Conservation (phyloP, 768 basidiomycete genomes). For the Psilocybe cubensis region DNA sequence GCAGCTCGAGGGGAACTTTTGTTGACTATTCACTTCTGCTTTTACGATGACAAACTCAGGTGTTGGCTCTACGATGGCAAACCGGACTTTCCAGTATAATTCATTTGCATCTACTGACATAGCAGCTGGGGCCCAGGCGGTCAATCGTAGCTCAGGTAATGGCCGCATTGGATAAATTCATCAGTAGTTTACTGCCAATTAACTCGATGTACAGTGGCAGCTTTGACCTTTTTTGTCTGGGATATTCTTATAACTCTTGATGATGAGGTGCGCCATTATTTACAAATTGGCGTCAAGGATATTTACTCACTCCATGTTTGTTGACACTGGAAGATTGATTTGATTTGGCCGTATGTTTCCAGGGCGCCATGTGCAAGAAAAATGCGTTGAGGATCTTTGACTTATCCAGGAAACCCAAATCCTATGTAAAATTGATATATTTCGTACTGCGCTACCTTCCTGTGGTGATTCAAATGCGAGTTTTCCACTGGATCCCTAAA, state of each 20-base stretch:
- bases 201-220: conserved; percentile 29
- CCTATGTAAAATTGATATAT: conserved; percentile 36
- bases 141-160: conserved; percentile 34
- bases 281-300: background rate
- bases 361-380: background rate
- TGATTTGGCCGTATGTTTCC: conserved; percentile 44
- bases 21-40: too few species aligned
- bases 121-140: conserved; percentile 28
- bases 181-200: background rate
- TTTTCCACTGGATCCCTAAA: background rate
- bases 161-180: background rate
- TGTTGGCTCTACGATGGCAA: background rate
- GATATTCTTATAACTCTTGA: conserved; percentile 43
- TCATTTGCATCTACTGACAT: conserved; percentile 20
- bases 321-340: conserved; percentile 27
- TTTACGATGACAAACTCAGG: too few species aligned
- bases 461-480: conserved; percentile 38
- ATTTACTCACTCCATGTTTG: background rate
- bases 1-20: too few species aligned
- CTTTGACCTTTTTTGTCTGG: conserved; percentile 40
- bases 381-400: background rate
- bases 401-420: conserved; percentile 11
- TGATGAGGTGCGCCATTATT: conserved; percentile 38
- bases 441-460: conserved; percentile 41
- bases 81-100: background rate